Percentiles rank a stretch among this genome's conserved stretches.
Evolutionary conservation across 2,329 filamentous ascomycete genomes (phyloP).

Genomic region (Chrysosporium queenslandicum): DNA sequence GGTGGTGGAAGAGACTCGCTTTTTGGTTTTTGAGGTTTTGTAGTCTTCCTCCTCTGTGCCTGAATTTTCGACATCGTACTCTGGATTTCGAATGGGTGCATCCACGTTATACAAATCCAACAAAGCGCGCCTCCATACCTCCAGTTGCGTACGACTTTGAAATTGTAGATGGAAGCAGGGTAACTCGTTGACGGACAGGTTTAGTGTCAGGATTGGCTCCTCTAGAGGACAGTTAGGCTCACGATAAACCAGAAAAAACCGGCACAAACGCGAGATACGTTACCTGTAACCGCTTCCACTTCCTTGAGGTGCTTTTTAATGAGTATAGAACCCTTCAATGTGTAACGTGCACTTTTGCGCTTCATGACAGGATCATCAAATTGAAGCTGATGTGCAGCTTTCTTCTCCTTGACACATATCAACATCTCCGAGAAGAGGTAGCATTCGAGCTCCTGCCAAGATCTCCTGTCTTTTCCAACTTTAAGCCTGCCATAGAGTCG

Average conservation of each 20-base stretch:
- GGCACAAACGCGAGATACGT: background rate
- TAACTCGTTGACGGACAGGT: constrained; percentile 80
- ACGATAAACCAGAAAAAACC: background rate
- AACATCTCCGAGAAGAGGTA: constrained; percentile 98
- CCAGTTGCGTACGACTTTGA: constrained; percentile 69
- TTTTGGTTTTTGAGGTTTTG: constrained; percentile 46
- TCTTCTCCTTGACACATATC: constrained; percentile 98
- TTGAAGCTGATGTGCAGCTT: constrained; percentile 43
- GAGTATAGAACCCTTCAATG: constrained; percentile 90
- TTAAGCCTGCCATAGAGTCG: constrained; percentile 79
- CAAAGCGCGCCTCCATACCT: constrained; percentile 81
- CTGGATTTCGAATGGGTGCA: constrained; percentile 51
- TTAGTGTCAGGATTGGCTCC: constrained; percentile 77
- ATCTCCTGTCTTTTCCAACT: constrained; percentile 90
- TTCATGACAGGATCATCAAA: constrained; percentile 52
- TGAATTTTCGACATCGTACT: constrained; percentile 69
- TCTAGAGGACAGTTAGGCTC: constrained; percentile 38
- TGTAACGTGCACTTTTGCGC: constrained; percentile 64
- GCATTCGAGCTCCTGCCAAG: constrained; percentile 96
- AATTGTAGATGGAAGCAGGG: constrained; percentile 92
- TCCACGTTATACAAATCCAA: constrained; percentile 70
- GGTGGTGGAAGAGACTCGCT: constrained; percentile 69
- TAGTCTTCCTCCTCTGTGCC: constrained; percentile 86
- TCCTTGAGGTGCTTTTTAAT: constrained; percentile 97
- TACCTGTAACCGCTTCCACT: constrained; percentile 55